These are phyloP conservation scores for Thalassia testudinum DNA, from an alignment of 116 monocot genomes.

Conservation along the genomic window DNA sequence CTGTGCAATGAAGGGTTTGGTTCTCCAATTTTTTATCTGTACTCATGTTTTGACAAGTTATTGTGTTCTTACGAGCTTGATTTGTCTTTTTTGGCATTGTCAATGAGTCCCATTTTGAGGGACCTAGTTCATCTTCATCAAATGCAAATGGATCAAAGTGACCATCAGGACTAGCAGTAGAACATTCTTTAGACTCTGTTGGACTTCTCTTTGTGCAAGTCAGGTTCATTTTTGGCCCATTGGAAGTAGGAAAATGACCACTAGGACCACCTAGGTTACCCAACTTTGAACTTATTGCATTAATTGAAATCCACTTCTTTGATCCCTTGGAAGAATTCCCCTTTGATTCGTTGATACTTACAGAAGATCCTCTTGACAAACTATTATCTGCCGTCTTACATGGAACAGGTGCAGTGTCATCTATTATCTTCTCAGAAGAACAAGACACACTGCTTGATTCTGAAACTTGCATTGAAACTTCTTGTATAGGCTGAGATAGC, in stretches of 20 bases:
- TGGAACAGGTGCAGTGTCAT: conserved; percentile 15
- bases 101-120: conserved; percentile 81
- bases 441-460: conserved; percentile 9
- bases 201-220: conserved; percentile 5
- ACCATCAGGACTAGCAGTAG: conserved; percentile 8
- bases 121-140: conserved; percentile 66
- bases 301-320: conserved; percentile 50
- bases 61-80: conserved; percentile 11
- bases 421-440: conserved; percentile 9
- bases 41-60: conserved; percentile 8
- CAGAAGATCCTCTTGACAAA: conserved; percentile 19
- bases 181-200: conserved; percentile 22
- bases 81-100: conserved; percentile 28
- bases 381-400: conserved; percentile 12
- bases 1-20: no score
- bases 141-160: conserved; percentile 85
- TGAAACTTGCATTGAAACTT: conserved; percentile 16
- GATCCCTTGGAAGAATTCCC: conserved; percentile 19
- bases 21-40: conserved; percentile 12
- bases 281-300: conserved; percentile 17
- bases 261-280: background rate
- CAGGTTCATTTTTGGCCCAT: conserved; percentile 1
- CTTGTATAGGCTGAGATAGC: conserved; percentile 15
- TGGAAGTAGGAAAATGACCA: background rate
- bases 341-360: conserved; percentile 18